A percentile compares a stretch with the other conserved stretches of the same genome.
phyloP scores from a whole-genome alignment of 2,329 filamentous ascomycete species.

The Plectosphaerella sp. region DNA sequence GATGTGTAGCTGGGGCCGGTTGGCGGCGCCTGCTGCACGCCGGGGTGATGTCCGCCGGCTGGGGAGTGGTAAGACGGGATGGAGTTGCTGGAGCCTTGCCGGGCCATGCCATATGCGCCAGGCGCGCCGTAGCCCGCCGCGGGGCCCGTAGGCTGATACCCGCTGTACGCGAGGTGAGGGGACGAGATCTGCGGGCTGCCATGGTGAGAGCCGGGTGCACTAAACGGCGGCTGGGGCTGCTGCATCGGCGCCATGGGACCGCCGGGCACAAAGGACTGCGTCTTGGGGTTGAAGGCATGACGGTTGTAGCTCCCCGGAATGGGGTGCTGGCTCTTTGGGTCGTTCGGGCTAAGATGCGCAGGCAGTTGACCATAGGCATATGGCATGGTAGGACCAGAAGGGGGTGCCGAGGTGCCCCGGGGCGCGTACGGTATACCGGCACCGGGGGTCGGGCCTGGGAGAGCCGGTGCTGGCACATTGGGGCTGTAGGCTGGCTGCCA shows the following conservation, averaged over 20 bases:
- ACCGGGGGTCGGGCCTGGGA: constrained; percentile 17
- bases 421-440: constrained; percentile 18
- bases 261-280: constrained; percentile 79
- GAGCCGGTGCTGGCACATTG: not conserved
- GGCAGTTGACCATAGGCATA: constrained; percentile 81
- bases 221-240: constrained; percentile 42
- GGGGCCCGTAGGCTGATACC: constrained; percentile 40
- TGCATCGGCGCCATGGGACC: constrained; percentile 43
- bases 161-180: constrained; percentile 44
- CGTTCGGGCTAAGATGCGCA: constrained; percentile 63
- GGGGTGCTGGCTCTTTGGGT: constrained; percentile 73
- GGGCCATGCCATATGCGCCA: constrained; percentile 49
- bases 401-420: constrained; percentile 20
- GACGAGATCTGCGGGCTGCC: constrained; percentile 50
- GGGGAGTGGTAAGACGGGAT: constrained; percentile 43
- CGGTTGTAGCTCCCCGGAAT: constrained; percentile 80
- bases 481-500: constrained; percentile 33
- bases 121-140: constrained; percentile 40
- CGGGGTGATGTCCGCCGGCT: constrained; percentile 19
- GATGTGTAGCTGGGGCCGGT: constrained; percentile 30
- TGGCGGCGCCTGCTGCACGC: constrained; percentile 35
- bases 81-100: constrained; percentile 52
- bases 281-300: constrained; percentile 90
- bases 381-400: constrained; percentile 34
- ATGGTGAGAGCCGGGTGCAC: constrained; percentile 43